Conservation (phyloP, 2,329 filamentous ascomycete genomes). For the Cladorrhinum sp. region DNA sequence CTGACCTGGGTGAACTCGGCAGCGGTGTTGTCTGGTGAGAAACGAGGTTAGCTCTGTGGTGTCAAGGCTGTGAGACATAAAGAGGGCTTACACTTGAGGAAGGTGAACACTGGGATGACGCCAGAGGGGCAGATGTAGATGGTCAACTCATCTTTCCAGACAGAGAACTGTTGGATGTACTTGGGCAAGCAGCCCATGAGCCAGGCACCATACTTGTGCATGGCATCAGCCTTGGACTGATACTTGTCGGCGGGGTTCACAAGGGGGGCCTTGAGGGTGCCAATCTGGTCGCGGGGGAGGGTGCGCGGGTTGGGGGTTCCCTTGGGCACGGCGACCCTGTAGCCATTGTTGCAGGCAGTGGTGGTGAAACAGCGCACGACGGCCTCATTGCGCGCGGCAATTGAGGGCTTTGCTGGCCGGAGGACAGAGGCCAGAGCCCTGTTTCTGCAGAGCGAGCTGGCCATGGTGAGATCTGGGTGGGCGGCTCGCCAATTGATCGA, state of each 20-base stretch:
- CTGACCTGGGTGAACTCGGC: slow-evolving; percentile 94
- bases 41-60: neutral
- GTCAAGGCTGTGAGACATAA: neutral
- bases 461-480: slow-evolving; percentile 46
- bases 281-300: slow-evolving; percentile 55
- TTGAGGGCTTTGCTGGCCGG: slow-evolving; percentile 47
- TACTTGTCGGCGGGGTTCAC: slow-evolving; percentile 95
- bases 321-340: slow-evolving; percentile 56
- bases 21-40: slow-evolving; percentile 74
- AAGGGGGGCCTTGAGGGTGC: slow-evolving; percentile 70
- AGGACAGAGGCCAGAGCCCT: slow-evolving; percentile 55
- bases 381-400: slow-evolving; percentile 39
- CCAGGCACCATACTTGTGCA: slow-evolving; percentile 96
- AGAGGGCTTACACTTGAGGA: slow-evolving; percentile 68
- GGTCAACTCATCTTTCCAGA: slow-evolving; percentile 98
- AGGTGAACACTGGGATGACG: slow-evolving; percentile 86
- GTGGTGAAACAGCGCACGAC: slow-evolving; percentile 49
- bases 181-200: slow-evolving; percentile 95
- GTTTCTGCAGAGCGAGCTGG: slow-evolving; percentile 57
- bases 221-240: slow-evolving; percentile 75
- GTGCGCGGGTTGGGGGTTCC: slow-evolving; percentile 65
- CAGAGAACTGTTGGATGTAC: slow-evolving; percentile 98
- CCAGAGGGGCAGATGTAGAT: slow-evolving; percentile 88
- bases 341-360: slow-evolving; percentile 44
- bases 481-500: slow-evolving; percentile 45